Evolutionary conservation across 257 asterid species (phyloP), one percentile per base, ranked within the genome.

Genomic region (Solanum pinnatisectum): DNA sequence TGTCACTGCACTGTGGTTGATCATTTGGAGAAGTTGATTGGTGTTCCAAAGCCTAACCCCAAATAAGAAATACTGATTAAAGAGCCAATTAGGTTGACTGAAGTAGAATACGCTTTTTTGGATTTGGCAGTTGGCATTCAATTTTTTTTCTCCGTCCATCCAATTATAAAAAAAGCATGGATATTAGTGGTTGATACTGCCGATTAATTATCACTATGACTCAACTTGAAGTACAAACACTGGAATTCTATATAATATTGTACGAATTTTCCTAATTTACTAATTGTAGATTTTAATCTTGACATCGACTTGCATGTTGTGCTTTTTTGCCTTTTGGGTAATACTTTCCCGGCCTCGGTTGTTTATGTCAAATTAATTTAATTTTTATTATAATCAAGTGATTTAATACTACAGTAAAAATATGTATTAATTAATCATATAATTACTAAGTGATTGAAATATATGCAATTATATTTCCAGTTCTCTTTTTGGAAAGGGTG

Each of bases 281-380:
- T 13, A n/a, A 23, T 2, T 10, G 3, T 46, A 46, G 9, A 81
- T 81, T 36, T 44, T 44, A 44, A 6, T 25, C 39, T 44, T 79
- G 84, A 79, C 39, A 42, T 25, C 25, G 56, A 78, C 59, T 44
- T 16, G 85, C 65, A 44, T 25, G 1, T 14, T n/a, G 63, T 78
- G 37, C 4, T 78, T 78, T 78, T 27, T 27, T 30, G 30, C 30
- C 30, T 30, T 30, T 30, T 5, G 0, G 10, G 10, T 27, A 68
- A 67, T 67, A 67, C 3, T 1, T 67, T 25, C 0, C 0, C 73
- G 1, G 3, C 3, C 56, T 46, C 1, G 59, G 0, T 0, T 5
- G 2, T 67, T 25, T 67, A 67, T 4, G 1, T 0, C 2, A 25
- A 25, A 27, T 16, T 9, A 60, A 63, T 1, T 4, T 4, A 27